Evolutionary conservation across 805 yeast genomes (phyloP), one percentile per base, ranked within the genome.

Genomic region (Myxozyma kluyveri): DNA sequence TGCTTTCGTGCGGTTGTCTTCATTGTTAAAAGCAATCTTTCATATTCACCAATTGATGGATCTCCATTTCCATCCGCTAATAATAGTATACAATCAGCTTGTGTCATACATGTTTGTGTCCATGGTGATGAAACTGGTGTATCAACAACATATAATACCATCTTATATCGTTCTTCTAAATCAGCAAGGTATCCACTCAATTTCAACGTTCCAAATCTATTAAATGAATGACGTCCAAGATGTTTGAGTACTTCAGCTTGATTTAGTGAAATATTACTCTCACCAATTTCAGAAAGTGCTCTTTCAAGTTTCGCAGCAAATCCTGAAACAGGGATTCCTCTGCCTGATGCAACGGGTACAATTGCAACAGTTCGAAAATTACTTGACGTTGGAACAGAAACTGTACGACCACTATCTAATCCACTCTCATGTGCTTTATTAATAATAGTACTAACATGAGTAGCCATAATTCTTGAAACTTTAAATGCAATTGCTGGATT

Each of bases 171-270:
- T 62, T 90, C 97, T 72, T 91, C 99, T 44, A 93, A 74, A 60
- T 88, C 95, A 0, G 96, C 86, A 65, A 91, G 85, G 63, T 84
- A 87, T 0, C 97, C 96, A 37, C 93, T 80, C 56, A 90, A 83
- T 65, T 88, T 90, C 64, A 93, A 72, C 50, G 84, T 82, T 0
- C 96, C 87, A 42, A 93, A 74, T 61, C 82, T 88, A 67, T 88
- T 96, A 73, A 93, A 93, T 0, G 98, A 97, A 69, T 90, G 88
- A 48, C 88, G 78, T 0, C 99, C 99, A 55, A 91, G 71, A 65
- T 87, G 90, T 3, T 79, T 77, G 51, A 91, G 72, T 0, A 90
- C 82, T 0, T 90, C 78, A 0, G 95, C 83, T 65, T 89, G 95
- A 61, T 89, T 88, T n/a, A 91, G 72, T 1, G 88, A 80, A 47